Evolutionary conservation across 1,139 yeast genomes (phyloP).

Genomic region (Zygosaccharomyces pseudobailii): DNA sequence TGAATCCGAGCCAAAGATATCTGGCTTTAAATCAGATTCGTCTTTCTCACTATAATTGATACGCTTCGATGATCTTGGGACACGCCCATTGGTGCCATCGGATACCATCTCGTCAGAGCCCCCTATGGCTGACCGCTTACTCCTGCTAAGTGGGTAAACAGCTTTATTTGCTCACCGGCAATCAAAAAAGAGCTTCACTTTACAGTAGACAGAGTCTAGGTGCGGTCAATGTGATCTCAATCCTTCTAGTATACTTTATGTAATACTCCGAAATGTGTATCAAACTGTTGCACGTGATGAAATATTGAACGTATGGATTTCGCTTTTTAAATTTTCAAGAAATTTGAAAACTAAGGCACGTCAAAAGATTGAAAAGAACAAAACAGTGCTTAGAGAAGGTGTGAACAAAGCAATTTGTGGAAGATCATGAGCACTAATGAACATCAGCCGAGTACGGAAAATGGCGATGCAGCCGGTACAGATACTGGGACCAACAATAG

Average conservation of each 20-base stretch:
- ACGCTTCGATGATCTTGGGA: constrained; percentile 1
- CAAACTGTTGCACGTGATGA: background rate
- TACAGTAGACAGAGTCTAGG: no score
- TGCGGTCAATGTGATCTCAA: background rate
- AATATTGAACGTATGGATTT: background rate
- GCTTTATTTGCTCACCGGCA: no score
- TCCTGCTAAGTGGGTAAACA: background rate
- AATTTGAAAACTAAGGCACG: constrained; percentile 1
- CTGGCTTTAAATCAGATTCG: constrained; percentile 27
- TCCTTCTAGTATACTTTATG: background rate
- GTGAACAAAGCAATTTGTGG: background rate
- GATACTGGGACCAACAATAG: constrained; percentile 10
- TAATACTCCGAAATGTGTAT: background rate
- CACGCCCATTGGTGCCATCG: background rate
- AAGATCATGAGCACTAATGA: constrained; percentile 2
- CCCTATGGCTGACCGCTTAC: background rate
- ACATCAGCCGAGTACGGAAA: constrained; percentile 5
- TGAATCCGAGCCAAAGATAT: constrained; percentile 10
- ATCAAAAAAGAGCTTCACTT: no score
- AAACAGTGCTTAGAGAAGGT: background rate
- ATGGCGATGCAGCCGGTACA: constrained; percentile 6
- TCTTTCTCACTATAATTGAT: constrained; percentile 26
- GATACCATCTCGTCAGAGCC: background rate
- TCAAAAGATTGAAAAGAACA: background rate
- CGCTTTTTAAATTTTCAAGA: background rate